Evolutionary conservation across 2,329 filamentous ascomycete genomes (phyloP).

Genomic region (Acephala macrosclerotiorum): DNA sequence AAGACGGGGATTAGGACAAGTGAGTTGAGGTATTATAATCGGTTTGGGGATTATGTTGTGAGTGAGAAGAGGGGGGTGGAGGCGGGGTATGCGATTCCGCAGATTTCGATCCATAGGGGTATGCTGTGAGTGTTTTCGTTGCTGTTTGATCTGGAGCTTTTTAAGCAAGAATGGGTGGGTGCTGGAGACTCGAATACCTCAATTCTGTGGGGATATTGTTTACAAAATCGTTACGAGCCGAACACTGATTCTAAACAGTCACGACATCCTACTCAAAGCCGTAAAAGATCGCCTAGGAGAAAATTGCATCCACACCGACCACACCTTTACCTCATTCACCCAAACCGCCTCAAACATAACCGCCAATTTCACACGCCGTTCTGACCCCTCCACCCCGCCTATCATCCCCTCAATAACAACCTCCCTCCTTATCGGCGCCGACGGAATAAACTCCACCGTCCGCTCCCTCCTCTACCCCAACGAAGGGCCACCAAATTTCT

Average conservation of each 20-base stretch:
- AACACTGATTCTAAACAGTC: conserved; percentile 23
- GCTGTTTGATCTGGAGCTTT: background rate
- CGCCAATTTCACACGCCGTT: conserved; percentile 46
- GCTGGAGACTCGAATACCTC: background rate
- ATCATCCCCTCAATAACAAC: conserved; percentile 43
- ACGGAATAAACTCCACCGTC: conserved; percentile 54
- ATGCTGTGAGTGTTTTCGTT: conserved; percentile 42
- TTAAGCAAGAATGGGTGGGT: background rate
- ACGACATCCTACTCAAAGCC: conserved; percentile 51
- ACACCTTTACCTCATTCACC: conserved; percentile 47
- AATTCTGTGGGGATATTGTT: background rate
- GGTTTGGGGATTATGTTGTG: conserved; percentile 51
- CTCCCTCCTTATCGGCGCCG: conserved; percentile 50
- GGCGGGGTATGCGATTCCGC: conserved; percentile 52
- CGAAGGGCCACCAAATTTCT: conserved; percentile 53
- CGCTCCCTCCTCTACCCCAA: conserved; percentile 50
- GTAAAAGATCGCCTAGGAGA: conserved; percentile 51
- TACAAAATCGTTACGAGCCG: no score
- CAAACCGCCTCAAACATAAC: conserved; percentile 48
- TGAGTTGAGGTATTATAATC: conserved; percentile 54
- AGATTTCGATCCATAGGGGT: conserved; percentile 54
- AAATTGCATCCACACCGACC: conserved; percentile 49
- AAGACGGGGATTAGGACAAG: conserved; percentile 50
- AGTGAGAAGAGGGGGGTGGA: conserved; percentile 50
- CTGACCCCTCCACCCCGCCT: conserved; percentile 37